Evolutionary conservation across 352 stramenopile species (phyloP), one percentile per base, ranked within the genome.

Genomic region (Pythium grandisporangium): DNA sequence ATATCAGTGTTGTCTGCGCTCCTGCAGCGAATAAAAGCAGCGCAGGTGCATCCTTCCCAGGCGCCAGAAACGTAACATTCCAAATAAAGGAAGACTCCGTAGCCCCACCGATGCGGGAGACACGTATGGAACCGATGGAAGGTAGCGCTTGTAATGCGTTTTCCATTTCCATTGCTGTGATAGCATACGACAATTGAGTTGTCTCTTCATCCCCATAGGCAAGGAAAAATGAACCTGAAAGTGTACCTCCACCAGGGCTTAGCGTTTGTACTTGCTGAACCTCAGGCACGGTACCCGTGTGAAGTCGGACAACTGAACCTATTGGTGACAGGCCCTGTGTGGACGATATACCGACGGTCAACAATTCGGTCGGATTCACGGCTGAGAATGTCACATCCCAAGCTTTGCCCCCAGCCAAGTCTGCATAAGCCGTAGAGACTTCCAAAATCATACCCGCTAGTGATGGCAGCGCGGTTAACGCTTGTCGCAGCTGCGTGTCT

Each of bases 181-280:
- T 50, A 30, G 57, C 65, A 37, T 46, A 50, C 10, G 45, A 48
- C n/a, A 77, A 37, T 21, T 22, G 19, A 5, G 50, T 16, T 16
- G 62, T 64, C 44, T 50, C 49, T 7, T 51, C 40, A 16, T 30
- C 36, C 23, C 60, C 53, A 30, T 70, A 61, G 1, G 48, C 37
- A 6, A 72, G 42, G 26, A 54, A 61, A 42, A 66, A 72, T 4
- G 48, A 53, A 3, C 57, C 57, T 5, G 53, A 54, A 6, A 67
- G 34, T 5, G 45, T 40, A 10, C 42, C 61, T 26, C 36, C 41
- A 10, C 24, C 44, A 12, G 42, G 25, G 26, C 43, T 51, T n/a
- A 1, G 29, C 2, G 51, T 63, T 13, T 56, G n/a, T 20, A 62
- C 44, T 5, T 62, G 32, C 32, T 73, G 43, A 16, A 78, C 32